A percentile compares a stretch with the other conserved stretches of the same genome.
Evolutionary conservation across 345 rosid genomes (phyloP).

Genomic region (Lepidium sativum): DNA sequence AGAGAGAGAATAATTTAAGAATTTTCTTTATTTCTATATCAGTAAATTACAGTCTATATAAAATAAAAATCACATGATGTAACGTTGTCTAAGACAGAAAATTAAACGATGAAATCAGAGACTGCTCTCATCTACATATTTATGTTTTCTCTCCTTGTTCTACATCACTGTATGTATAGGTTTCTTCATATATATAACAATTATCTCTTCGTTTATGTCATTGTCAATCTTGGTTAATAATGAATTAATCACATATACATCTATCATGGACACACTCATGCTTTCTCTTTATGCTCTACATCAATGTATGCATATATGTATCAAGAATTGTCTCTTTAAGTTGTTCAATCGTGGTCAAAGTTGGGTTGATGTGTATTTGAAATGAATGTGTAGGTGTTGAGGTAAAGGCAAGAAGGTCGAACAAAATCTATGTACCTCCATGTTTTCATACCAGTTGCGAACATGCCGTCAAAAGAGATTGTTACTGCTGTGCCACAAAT

Average conservation of each 20-base stretch:
- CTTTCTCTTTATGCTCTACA: background rate
- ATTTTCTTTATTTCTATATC: background rate
- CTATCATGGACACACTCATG: background rate
- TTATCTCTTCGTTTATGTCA: background rate
- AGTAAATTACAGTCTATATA: background rate
- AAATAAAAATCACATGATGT: background rate
- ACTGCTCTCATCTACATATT: background rate
- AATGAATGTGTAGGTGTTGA: background rate
- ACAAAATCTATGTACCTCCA: background rate
- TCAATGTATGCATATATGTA: background rate
- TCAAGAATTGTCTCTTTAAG: background rate
- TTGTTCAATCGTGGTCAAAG: background rate
- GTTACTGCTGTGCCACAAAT: background rate
- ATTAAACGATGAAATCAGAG: background rate
- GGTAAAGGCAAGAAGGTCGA: background rate
- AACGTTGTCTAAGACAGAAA: background rate
- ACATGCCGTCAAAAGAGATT: background rate
- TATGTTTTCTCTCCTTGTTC: background rate
- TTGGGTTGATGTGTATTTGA: background rate
- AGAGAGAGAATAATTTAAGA: too few species aligned
- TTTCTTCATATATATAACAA: background rate
- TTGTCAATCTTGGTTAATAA: background rate
- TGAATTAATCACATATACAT: too few species aligned
- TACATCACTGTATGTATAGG: background rate
- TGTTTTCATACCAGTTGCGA: background rate